Evolutionary conservation across 257 asterid species (phyloP), one percentile per base, ranked within the genome.

Genomic region (Solanum medicagineum): DNA sequence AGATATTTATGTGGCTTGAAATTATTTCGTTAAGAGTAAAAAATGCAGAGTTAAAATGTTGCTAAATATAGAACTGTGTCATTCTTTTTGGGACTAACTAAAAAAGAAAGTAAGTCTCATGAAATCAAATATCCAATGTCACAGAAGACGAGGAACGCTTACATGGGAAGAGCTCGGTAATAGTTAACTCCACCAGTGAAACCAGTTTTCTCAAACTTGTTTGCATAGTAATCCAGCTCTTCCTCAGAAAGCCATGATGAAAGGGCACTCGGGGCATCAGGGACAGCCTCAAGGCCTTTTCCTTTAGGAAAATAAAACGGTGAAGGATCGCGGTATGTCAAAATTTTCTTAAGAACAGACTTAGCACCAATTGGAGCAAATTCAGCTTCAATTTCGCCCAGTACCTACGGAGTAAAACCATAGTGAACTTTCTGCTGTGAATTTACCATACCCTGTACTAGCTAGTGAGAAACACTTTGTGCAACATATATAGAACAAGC

Each of bases 161-260:
- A 91, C 98, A 87, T 0, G 62, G 82, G 73, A 8, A 88, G 62
- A 26, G 93, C 91, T 0, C 95, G 87, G 49, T 91, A 92, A 90
- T 91, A 92, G 90, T 92, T 92, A 80, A 92, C 49, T 24, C 88
- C 93, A 3, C 93, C 92, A 2, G 93, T 92, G 86, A 91, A 92
- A 85, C 94, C 93, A 1, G 90, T 69, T 77, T 85, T 84, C 56
- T 90, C 71, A 84, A 85, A 92, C 40, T 89, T 89, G 60, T 82
- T 42, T 4, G 91, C 85, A 7, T 87, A 92, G 44, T 91, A 90
- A 56, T 89, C 80, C 24, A 92, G 8, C 3, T 90, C 94, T 56
- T 86, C 89, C 56, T 90, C 80, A 9, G 93, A 85, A 11, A 92
- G 90, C 93, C 94, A 92, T 3, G 90, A 57, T 6, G 95, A 90